phyloP scores from a whole-genome alignment of 1,139 yeast genomes.

The Keqinozyma sinolaborantium region DNA sequence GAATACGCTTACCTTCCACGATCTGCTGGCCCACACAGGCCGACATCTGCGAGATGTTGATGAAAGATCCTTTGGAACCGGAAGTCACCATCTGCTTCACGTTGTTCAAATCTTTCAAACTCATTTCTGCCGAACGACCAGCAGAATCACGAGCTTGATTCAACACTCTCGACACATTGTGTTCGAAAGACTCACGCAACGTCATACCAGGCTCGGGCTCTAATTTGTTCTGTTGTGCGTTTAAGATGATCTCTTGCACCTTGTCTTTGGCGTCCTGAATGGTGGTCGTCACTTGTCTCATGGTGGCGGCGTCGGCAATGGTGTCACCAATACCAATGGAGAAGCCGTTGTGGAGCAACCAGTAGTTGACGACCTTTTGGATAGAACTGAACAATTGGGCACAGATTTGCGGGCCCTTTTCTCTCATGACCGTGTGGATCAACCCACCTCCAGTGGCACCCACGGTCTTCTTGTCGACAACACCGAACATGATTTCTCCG shows the following conservation, averaged over 20 bases:
- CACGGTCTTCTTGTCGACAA: slow-evolving; percentile 94
- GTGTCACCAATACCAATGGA: slow-evolving; percentile 99
- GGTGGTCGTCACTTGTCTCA: slow-evolving; percentile 89
- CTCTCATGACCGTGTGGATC: slow-evolving; percentile 95
- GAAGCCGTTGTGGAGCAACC: slow-evolving; percentile 96
- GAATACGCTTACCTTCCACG: slow-evolving; percentile 99
- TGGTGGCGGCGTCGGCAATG: slow-evolving; percentile 95
- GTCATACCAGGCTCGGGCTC: slow-evolving; percentile 99
- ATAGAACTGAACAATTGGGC: slow-evolving; percentile 89
- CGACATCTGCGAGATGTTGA: slow-evolving; percentile 98
- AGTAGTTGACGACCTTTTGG: slow-evolving; percentile 92
- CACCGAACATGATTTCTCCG: slow-evolving; percentile 96
- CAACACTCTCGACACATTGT: slow-evolving; percentile 89
- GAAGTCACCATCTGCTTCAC: slow-evolving; percentile 99
- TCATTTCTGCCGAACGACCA: slow-evolving; percentile 97
- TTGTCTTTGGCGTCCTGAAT: slow-evolving; percentile 89
- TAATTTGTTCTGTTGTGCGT: slow-evolving; percentile 83
- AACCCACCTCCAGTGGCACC: slow-evolving; percentile 99
- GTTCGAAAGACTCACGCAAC: slow-evolving; percentile 95
- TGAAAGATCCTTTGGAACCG: slow-evolving; percentile 98
- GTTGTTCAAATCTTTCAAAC: slow-evolving; percentile 88
- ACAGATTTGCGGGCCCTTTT: slow-evolving; percentile 89
- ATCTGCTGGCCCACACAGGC: slow-evolving; percentile 99
- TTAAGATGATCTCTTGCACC: slow-evolving; percentile 88
- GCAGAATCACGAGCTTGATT: slow-evolving; percentile 99